phyloP scores from a whole-genome alignment of 2,329 filamentous ascomycete species.

The Cercospora nicotianae region DNA sequence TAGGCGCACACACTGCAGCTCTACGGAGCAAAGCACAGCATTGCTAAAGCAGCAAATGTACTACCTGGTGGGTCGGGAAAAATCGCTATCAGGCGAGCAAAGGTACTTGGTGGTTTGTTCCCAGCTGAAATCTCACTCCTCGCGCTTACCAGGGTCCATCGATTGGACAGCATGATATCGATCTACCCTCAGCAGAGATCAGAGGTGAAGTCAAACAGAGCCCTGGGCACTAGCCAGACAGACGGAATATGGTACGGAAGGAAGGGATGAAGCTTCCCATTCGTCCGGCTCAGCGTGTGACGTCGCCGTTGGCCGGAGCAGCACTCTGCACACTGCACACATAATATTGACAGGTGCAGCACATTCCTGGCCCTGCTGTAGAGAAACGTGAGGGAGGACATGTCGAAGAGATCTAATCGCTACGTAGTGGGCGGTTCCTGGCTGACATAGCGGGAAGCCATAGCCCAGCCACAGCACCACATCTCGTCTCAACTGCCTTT shows the following conservation, averaged over 20 bases:
- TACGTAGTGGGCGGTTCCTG: not conserved
- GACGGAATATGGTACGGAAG: not conserved
- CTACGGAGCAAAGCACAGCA: not conserved
- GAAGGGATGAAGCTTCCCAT: not conserved
- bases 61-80: not conserved
- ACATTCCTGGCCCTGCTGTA: not conserved
- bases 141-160: not conserved
- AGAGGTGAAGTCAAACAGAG: not conserved
- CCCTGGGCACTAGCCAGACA: not conserved
- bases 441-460: not conserved
- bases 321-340: not conserved
- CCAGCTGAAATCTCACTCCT: not conserved
- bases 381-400: not conserved
- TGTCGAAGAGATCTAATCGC: not conserved
- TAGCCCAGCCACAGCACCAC: not conserved
- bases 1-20: not conserved
- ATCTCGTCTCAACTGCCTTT: not conserved
- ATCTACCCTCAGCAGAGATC: not conserved
- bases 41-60: not conserved
- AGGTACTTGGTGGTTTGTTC: not conserved
- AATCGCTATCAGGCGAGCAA: not conserved
- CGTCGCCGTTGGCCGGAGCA: not conserved
- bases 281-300: not conserved
- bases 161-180: conserved; percentile 3
- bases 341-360: not conserved